Evolutionary conservation across 352 stramenopile species (phyloP).

Genomic region (Globisporangium nagaii): DNA sequence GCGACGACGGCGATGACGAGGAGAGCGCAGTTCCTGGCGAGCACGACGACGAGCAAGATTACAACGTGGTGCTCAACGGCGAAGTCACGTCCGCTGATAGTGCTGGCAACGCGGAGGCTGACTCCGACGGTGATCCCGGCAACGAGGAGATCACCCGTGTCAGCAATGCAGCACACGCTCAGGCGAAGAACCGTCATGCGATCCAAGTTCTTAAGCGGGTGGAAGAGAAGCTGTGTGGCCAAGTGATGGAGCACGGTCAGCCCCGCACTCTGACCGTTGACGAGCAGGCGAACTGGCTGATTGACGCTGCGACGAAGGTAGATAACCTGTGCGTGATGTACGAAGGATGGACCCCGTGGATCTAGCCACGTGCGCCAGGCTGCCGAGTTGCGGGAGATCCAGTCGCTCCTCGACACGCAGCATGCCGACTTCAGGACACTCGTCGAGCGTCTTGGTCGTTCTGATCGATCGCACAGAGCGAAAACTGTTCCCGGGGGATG

Average conservation of each 20-base stretch:
- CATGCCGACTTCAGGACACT: too few relatives aligned
- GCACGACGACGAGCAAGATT: conserved; percentile 7
- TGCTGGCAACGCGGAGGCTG: neutral
- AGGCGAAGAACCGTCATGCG: conserved; percentile 44
- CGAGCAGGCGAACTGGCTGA: conserved; percentile 77
- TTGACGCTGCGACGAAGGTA: conserved; percentile 64
- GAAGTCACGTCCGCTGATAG: conserved; percentile 1
- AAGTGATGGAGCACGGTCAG: conserved; percentile 29
- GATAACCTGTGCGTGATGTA: conserved; percentile 89
- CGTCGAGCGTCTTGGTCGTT: too few relatives aligned
- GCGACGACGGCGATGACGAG: neutral
- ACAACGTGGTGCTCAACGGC: conserved; percentile 8
- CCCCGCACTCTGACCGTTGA: conserved; percentile 45
- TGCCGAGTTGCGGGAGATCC: too few relatives aligned
- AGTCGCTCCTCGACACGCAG: neutral
- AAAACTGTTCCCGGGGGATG: too few relatives aligned
- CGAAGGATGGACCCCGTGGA: conserved; percentile 87
- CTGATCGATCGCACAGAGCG: too few relatives aligned
- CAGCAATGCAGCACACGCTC: neutral
- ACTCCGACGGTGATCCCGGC: conserved; percentile 1
- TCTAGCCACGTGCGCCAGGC: too few relatives aligned
- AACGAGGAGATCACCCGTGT: neutral
- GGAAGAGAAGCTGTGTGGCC: conserved; percentile 67
- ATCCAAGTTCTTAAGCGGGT: conserved; percentile 69
- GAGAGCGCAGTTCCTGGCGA: neutral